Evolutionary conservation across 2,329 filamentous ascomycete species (phyloP).

Genomic region (Leptographium lundbergii): DNA sequence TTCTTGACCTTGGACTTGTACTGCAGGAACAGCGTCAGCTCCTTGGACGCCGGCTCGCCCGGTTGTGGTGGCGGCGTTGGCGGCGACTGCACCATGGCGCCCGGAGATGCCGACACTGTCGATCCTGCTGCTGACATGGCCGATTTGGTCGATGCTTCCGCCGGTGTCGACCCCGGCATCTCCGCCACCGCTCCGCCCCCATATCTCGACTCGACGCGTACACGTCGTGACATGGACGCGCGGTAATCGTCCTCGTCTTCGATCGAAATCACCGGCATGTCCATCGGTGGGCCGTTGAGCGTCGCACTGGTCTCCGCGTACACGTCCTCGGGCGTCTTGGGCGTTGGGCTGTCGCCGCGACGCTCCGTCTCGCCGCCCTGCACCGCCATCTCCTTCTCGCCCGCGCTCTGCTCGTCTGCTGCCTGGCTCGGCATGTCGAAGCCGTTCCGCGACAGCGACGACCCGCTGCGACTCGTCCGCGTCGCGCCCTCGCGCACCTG

Average conservation of each 20-base stretch:
- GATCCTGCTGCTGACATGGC: not conserved
- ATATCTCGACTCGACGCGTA: not conserved
- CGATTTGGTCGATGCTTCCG: not conserved
- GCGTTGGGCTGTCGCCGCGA: slow-evolving; percentile 28
- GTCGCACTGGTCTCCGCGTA: slow-evolving; percentile 41
- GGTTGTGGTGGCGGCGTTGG: not conserved
- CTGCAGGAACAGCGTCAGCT: slow-evolving; percentile 86
- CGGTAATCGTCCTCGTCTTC: slow-evolving; percentile 18
- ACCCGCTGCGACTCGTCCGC: slow-evolving; percentile 34
- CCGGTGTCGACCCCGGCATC: not conserved
- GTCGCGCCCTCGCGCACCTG: slow-evolving; percentile 37
- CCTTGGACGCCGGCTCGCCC: slow-evolving; percentile 36
- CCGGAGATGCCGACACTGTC: not conserved
- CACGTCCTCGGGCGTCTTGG: slow-evolving; percentile 56
- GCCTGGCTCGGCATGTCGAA: slow-evolving; percentile 44
- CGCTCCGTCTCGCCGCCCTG: not conserved
- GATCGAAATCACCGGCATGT: slow-evolving; percentile 19
- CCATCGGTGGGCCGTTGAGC: slow-evolving; percentile 40
- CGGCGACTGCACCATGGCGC: not conserved
- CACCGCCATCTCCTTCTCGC: slow-evolving; percentile 10
- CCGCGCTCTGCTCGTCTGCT: slow-evolving; percentile 40
- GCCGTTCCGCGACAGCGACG: slow-evolving; percentile 25
- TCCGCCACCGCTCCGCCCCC: not conserved
- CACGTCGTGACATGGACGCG: not conserved
- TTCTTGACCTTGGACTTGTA: slow-evolving; percentile 98